Evolutionary conservation across 2,329 filamentous ascomycete genomes (phyloP).

Genomic region (Alternaria sp.): DNA sequence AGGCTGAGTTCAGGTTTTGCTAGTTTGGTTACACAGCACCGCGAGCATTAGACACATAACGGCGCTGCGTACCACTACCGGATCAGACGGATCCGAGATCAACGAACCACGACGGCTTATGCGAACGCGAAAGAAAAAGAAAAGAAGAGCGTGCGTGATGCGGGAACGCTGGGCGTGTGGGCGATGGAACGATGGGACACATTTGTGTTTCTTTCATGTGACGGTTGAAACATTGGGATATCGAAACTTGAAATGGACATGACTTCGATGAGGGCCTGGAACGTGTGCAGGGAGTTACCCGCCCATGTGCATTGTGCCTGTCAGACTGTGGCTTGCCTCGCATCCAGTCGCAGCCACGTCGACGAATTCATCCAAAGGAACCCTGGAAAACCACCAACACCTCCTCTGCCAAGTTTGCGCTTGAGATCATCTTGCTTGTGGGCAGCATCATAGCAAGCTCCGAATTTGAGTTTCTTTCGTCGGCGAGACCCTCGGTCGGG

Average conservation of each 20-base stretch:
- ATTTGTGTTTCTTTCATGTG: background rate
- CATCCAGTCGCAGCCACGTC: background rate
- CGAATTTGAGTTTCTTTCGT: background rate
- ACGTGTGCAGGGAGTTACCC: background rate
- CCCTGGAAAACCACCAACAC: background rate
- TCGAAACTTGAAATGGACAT: background rate
- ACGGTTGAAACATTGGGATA: background rate
- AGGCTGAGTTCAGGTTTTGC: background rate
- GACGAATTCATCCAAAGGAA: background rate
- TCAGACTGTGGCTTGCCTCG: background rate
- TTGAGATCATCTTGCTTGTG: background rate
- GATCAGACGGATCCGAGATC: background rate
- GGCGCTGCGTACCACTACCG: background rate
- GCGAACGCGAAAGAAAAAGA: background rate
- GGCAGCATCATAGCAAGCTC: background rate
- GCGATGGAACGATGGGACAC: background rate
- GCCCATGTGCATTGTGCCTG: background rate
- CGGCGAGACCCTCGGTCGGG: background rate
- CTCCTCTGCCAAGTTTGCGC: background rate
- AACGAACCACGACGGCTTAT: background rate
- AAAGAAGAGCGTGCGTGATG: background rate
- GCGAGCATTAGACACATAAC: slow-evolving; percentile 1
- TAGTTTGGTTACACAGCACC: background rate
- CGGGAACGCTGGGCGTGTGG: background rate
- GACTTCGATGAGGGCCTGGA: background rate